A percentile compares a stretch with the other conserved stretches of the same genome.
phyloP scores from a whole-genome alignment of 208 protist species.

The Balamuthia mandrillaris region DNA sequence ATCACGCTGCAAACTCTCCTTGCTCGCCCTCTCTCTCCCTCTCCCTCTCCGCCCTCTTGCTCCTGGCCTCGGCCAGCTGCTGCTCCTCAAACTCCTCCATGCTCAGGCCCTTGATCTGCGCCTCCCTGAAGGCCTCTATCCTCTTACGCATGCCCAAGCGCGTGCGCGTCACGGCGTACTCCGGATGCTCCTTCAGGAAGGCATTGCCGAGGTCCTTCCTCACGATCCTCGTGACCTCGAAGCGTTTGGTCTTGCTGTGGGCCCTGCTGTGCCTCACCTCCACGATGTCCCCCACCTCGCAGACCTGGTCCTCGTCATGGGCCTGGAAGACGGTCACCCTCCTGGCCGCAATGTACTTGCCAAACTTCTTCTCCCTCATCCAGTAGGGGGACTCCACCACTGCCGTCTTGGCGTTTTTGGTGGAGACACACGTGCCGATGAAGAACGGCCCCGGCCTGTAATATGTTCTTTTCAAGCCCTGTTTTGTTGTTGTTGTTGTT shows the following conservation, averaged over 20 bases:
- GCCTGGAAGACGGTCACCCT: conserved; percentile 11
- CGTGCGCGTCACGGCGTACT: conserved; percentile 13
- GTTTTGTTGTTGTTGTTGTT: background rate
- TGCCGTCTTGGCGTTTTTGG: background rate
- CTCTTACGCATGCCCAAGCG: conserved; percentile 11
- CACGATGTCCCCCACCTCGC: conserved; percentile 18
- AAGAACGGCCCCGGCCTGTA: conserved; percentile 19
- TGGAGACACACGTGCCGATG: conserved; percentile 24
- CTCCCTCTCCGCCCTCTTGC: no score
- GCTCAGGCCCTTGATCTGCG: no score
- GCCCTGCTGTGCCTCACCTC: conserved; percentile 28
- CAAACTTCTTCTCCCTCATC: conserved; percentile 15
- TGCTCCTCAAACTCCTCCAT: no score
- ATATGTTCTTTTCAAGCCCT: background rate
- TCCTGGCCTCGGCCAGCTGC: no score
- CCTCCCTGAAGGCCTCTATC: no score
- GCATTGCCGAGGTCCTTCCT: conserved; percentile 18
- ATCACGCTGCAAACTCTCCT: no score
- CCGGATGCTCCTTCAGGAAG: conserved; percentile 20
- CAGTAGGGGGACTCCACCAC: conserved; percentile 21
- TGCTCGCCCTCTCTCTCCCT: no score
- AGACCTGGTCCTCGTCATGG: conserved; percentile 30
- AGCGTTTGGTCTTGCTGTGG: background rate
- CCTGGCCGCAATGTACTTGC: conserved; percentile 23
- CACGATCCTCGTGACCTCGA: conserved; percentile 1